Evolutionary conservation across 208 protist species (phyloP), one percentile per base, ranked within the genome.

Genomic region (Balamuthia mandrillaris): DNA sequence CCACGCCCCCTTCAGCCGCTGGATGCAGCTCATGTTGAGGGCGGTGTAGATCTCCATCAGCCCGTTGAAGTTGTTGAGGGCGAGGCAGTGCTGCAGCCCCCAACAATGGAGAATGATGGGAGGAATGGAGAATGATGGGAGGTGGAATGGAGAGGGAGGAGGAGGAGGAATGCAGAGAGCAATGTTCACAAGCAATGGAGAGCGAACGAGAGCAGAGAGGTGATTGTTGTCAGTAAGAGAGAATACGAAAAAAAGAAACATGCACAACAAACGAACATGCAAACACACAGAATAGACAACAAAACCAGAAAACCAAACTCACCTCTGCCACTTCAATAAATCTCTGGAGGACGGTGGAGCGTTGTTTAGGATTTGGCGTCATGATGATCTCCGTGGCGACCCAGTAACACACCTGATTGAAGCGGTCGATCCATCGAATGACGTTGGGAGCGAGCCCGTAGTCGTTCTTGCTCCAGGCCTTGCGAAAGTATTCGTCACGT

Each of bases 341-440:
- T 41, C 63, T 29, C 31, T 72, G 63, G 33, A 72, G 37, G 4
- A 72, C 63, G 33, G 31, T 49, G 41, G 63, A 21, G 41, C 63
- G 41, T 37, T 72, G 63, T 37, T 72, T 72, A 1, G 63, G 63
- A 37, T 72, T 72, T 2, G 63, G 63, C 9, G 63, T 72, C 63
- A 72, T 72, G 33, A 72, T 31, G 63, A 72, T 72, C 41, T 72
- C 63, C 16, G 63, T 72, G n/a, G 63, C 63, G 14, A 41, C 63
- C 63, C 63, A 72, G 41, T 37, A 37, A 37, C 21, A 37, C 7
- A 29, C 63, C 63, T 72, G 24, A 52, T 18, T 18, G 18, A 18
- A n/a, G 47, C 10, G 18, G 47, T 52, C 18, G 47, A 18, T n/a
- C 14, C 10, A 18, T 10, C 14, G 14, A 52, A 52, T 52, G 47